Conservation (phyloP, 106 monocot species). For the Gastrodia elata region DNA sequence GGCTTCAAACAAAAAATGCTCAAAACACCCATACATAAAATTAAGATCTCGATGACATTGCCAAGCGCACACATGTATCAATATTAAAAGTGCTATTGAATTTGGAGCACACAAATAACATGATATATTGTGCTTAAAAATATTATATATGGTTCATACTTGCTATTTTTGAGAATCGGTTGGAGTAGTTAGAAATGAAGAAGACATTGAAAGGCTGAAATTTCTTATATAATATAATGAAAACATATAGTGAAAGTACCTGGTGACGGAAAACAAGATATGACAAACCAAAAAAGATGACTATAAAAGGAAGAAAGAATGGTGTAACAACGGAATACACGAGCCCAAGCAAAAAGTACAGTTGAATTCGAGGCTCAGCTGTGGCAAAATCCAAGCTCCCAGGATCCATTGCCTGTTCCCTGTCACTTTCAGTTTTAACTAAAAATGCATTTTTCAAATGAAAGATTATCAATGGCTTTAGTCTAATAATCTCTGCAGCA, state of each 20-base stretch:
- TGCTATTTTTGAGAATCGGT: background rate
- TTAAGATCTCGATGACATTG: too few relatives aligned
- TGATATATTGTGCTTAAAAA: background rate
- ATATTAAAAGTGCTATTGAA: too few relatives aligned
- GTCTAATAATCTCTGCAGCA: constrained; percentile 81
- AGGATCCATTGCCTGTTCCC: constrained; percentile 90
- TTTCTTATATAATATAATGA: background rate
- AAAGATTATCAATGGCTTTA: constrained; percentile 69
- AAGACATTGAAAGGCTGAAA: background rate
- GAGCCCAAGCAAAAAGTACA: constrained; percentile 92
- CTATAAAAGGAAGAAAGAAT: constrained; percentile 78
- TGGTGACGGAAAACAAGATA: constrained; percentile 85
- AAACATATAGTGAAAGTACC: constrained; percentile 22
- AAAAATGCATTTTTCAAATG: constrained; percentile 79
- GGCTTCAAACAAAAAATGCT: too few relatives aligned
- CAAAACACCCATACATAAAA: too few relatives aligned
- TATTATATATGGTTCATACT: background rate
- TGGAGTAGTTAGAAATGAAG: background rate
- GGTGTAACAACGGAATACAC: constrained; percentile 84
- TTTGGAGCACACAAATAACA: too few relatives aligned
- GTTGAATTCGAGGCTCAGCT: constrained; percentile 76
- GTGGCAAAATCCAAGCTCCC: constrained; percentile 70
- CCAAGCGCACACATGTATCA: too few relatives aligned
- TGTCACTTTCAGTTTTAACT: constrained; percentile 82
- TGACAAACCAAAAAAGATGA: constrained; percentile 66